Evolutionary conservation across 192 early-diverging fungal species (phyloP).

Genomic region (Coemansia sp.): DNA sequence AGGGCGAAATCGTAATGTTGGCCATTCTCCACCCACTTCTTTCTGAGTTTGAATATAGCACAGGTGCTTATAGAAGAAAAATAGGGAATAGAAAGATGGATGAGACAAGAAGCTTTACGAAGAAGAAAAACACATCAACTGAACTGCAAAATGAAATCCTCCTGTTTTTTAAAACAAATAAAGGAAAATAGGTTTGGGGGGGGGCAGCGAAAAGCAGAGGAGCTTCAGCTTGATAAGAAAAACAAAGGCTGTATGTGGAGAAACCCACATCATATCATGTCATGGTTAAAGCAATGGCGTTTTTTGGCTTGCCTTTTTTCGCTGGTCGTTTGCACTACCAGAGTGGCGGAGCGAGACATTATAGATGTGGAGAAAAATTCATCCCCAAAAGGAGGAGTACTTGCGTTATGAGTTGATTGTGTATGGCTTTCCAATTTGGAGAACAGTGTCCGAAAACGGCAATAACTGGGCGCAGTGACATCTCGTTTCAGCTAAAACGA

Average conservation of each 20-base stretch:
- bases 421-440: too few relatives aligned
- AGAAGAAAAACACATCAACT: background rate
- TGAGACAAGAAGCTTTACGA: background rate
- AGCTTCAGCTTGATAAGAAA: too few relatives aligned
- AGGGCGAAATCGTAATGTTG: background rate
- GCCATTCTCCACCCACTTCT: background rate
- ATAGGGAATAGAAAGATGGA: background rate
- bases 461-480: too few relatives aligned
- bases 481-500: too few relatives aligned
- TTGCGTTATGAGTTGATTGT: background rate
- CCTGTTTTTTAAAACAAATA: background rate
- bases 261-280: too few relatives aligned
- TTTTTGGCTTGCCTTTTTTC: too few relatives aligned
- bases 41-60: background rate
- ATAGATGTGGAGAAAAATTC: background rate
- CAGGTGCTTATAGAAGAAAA: background rate
- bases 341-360: slow-evolving; percentile 3
- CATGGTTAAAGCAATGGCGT: too few relatives aligned
- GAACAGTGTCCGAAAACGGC: too few relatives aligned
- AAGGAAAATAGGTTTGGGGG: too few relatives aligned
- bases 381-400: background rate
- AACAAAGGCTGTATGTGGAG: too few relatives aligned
- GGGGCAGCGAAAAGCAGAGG: too few relatives aligned
- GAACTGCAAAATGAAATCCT: background rate
- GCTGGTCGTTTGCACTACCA: too few relatives aligned